Percentiles rank a stretch among this genome's conserved stretches.
Conservation (phyloP, 768 basidiomycete species). For the Gelatoporia subvermispora region DNA sequence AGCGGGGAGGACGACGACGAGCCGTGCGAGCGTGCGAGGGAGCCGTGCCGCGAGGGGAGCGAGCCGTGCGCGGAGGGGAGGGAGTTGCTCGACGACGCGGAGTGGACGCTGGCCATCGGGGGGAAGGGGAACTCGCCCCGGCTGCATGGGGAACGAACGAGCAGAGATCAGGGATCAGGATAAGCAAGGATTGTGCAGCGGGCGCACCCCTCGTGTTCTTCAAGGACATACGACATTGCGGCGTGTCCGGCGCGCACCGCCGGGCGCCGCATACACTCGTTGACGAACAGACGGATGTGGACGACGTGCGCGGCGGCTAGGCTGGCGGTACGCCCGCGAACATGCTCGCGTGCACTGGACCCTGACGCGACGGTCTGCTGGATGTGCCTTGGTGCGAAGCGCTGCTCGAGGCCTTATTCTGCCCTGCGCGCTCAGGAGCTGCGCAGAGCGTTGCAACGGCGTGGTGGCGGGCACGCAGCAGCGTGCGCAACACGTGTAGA, state of each 20-base stretch:
- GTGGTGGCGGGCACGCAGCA: constrained; percentile 8
- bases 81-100: constrained; percentile 7
- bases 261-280: not conserved
- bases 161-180: not conserved
- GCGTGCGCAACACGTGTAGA: constrained; percentile 19
- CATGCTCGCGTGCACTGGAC: constrained; percentile 11
- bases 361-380: constrained; percentile 6
- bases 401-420: constrained; percentile 6
- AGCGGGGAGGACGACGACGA: constrained; percentile 10
- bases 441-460: constrained; percentile 15
- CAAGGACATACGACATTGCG: constrained; percentile 9
- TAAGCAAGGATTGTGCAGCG: not conserved
- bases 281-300: constrained; percentile 5
- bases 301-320: constrained; percentile 4
- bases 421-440: not conserved
- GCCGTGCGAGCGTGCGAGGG: constrained; percentile 15
- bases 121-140: constrained; percentile 19
- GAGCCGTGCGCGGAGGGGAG: too few relatives aligned
- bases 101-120: constrained; percentile 8
- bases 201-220: constrained; percentile 15
- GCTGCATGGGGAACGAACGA: not conserved
- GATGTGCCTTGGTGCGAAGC: constrained; percentile 12
- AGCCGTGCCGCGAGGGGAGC: constrained; percentile 10
- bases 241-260: constrained; percentile 1
- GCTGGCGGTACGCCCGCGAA: constrained; percentile 6